phyloP scores from a whole-genome alignment of 208 protist genomes.

The Trypanosomatidae sp. region DNA sequence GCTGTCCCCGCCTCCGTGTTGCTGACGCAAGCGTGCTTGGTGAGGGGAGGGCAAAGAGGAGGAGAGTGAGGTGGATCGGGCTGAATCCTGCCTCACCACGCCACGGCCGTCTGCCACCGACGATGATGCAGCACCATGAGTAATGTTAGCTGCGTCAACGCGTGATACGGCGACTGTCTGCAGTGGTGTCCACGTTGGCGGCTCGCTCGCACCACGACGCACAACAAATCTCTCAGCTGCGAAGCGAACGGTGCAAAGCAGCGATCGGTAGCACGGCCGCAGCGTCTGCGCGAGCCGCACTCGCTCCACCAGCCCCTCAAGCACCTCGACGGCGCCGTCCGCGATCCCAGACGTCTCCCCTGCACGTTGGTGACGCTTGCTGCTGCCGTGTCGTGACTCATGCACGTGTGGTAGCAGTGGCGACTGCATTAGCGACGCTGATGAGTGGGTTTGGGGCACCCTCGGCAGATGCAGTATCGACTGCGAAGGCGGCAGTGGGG shows the following conservation, averaged over 20 bases:
- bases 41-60: neutral
- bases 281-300: constrained; percentile 31
- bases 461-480: neutral
- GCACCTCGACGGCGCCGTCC: constrained; percentile 8
- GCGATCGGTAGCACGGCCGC: constrained; percentile 25
- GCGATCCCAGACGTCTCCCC: constrained; percentile 2
- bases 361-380: constrained; percentile 6
- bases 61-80: neutral
- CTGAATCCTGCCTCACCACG: neutral
- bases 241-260: constrained; percentile 21
- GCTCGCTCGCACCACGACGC: constrained; percentile 21
- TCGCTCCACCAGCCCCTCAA: constrained; percentile 27
- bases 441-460: neutral
- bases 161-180: neutral
- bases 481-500: neutral
- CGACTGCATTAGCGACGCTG: neutral
- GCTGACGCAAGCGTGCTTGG: neutral
- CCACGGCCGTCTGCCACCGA: neutral
- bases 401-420: neutral
- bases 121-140: neutral
- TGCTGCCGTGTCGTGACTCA: constrained; percentile 10
- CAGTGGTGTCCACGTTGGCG: constrained; percentile 17
- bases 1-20: no score
- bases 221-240: constrained; percentile 27
- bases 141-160: neutral